Percentiles rank a stretch among this genome's conserved stretches.
Conservation (phyloP, 805 yeast species). For the Zygosaccharomyces lentus region DNA sequence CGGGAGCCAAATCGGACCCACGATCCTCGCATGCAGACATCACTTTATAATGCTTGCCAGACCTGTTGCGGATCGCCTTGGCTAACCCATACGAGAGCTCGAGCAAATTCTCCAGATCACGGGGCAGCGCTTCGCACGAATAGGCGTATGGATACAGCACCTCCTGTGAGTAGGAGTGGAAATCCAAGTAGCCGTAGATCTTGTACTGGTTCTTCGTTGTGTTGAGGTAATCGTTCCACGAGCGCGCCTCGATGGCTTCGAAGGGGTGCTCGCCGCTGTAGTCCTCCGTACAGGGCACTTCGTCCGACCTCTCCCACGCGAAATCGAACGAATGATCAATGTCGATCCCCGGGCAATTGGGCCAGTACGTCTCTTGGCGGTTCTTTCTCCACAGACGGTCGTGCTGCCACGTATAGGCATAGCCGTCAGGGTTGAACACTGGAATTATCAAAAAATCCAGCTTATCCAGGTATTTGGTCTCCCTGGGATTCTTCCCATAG, state of each 20-base stretch:
- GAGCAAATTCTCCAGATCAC: conserved; percentile 75
- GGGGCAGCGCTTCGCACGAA: conserved; percentile 66
- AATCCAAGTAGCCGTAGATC: conserved; percentile 72
- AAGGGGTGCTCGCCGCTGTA: conserved; percentile 73
- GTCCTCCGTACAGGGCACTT: conserved; percentile 75
- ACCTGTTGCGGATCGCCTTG: conserved; percentile 60
- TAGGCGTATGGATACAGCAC: conserved; percentile 78
- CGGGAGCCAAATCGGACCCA: conserved; percentile 68
- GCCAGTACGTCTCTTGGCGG: conserved; percentile 65
- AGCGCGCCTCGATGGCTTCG: conserved; percentile 56
- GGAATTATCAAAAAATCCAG: conserved; percentile 77
- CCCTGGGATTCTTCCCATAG: conserved; percentile 42
- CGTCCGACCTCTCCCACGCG: conserved; percentile 63
- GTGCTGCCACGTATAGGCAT: conserved; percentile 70
- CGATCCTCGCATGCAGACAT: conserved; percentile 75
- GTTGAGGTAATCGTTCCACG: conserved; percentile 46
- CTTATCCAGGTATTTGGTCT: conserved; percentile 46
- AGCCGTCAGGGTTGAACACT: conserved; percentile 88
- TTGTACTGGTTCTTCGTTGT: conserved; percentile 44
- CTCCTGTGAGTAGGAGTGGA: conserved; percentile 83
- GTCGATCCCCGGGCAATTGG: conserved; percentile 76
- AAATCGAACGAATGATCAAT: conserved; percentile 79
- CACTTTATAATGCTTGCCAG: conserved; percentile 65
- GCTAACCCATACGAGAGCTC: conserved; percentile 80
- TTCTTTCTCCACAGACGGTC: conserved; percentile 89